Conservation (phyloP, 1,139 yeast species). For the Kurtzmaniella quercitrusa region DNA sequence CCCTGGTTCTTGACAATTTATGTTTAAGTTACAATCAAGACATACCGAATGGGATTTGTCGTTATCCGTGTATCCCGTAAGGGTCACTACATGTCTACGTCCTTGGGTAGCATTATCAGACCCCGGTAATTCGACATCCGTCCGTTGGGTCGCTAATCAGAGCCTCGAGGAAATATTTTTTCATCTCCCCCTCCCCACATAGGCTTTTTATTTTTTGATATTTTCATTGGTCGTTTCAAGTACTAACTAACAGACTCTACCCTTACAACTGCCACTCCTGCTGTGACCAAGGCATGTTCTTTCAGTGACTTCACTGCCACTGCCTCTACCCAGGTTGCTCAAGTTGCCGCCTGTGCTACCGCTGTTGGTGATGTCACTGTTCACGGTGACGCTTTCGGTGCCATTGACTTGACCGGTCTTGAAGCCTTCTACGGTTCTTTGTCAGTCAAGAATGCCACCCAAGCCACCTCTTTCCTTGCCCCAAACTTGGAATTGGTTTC, state of each 20-base stretch:
- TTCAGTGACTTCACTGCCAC: conserved; percentile 61
- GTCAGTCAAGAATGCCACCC: conserved; percentile 59
- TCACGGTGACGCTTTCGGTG: conserved; percentile 52
- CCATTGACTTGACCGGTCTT: conserved; percentile 53
- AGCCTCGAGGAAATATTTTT: neutral
- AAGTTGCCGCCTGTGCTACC: conserved; percentile 69
- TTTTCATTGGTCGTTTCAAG: neutral
- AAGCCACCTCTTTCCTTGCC: conserved; percentile 63
- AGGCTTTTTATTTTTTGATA: neutral
- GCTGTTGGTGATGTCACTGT: conserved; percentile 76
- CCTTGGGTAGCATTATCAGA: neutral
- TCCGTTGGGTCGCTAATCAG: neutral
- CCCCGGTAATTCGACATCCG: neutral
- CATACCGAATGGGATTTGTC: no score
- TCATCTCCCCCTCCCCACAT: neutral
- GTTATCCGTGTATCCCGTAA: neutral
- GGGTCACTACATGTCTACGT: neutral
- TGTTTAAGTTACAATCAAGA: no score
- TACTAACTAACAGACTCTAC: conserved; percentile 33
- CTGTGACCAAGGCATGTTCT: conserved; percentile 53
- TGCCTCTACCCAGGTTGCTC: conserved; percentile 73
- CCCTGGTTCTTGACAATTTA: no score
- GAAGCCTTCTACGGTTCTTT: conserved; percentile 76
- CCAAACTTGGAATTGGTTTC: conserved; percentile 73
- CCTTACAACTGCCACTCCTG: conserved; percentile 46